phyloP scores from a whole-genome alignment of 257 asterid genomes.

The Nemophila menziesii region DNA sequence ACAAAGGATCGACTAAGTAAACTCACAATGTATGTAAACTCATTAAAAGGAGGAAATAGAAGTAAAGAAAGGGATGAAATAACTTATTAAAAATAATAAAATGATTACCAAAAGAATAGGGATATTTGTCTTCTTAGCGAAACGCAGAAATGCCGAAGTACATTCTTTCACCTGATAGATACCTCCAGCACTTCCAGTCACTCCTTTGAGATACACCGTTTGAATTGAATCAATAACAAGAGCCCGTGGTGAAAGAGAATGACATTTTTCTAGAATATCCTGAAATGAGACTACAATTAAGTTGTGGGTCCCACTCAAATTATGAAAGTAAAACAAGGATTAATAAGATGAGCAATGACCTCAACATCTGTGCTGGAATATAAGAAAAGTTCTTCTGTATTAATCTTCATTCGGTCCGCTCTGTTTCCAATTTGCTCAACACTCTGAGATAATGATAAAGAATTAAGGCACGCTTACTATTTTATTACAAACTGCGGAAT shows the following conservation, averaged over 20 bases:
- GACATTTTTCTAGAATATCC: constrained; percentile 80
- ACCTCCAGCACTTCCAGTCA: constrained; percentile 82
- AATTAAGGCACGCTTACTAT: background rate
- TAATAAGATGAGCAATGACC: constrained; percentile 24
- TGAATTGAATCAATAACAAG: constrained; percentile 84
- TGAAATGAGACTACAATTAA: constrained; percentile 19
- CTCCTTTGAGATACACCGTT: constrained; percentile 73
- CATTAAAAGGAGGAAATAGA: background rate
- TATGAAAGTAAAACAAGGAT: background rate
- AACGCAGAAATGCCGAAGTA: constrained; percentile 79
- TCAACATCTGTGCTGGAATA: constrained; percentile 84
- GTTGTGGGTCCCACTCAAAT: background rate
- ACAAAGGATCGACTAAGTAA: background rate
- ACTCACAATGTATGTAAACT: background rate
- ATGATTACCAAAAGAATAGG: constrained; percentile 78
- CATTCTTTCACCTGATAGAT: constrained; percentile 81
- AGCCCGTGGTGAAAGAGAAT: constrained; percentile 51
- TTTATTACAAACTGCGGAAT: background rate
- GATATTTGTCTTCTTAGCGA: constrained; percentile 78
- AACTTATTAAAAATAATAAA: background rate
- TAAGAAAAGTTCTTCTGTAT: constrained; percentile 49
- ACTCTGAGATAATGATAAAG: constrained; percentile 45
- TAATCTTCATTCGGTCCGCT: constrained; percentile 75
- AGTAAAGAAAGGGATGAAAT: background rate
- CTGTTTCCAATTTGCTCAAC: constrained; percentile 88